Conservation (phyloP, 2,329 filamentous ascomycete species). For the Xylaria sp. region DNA sequence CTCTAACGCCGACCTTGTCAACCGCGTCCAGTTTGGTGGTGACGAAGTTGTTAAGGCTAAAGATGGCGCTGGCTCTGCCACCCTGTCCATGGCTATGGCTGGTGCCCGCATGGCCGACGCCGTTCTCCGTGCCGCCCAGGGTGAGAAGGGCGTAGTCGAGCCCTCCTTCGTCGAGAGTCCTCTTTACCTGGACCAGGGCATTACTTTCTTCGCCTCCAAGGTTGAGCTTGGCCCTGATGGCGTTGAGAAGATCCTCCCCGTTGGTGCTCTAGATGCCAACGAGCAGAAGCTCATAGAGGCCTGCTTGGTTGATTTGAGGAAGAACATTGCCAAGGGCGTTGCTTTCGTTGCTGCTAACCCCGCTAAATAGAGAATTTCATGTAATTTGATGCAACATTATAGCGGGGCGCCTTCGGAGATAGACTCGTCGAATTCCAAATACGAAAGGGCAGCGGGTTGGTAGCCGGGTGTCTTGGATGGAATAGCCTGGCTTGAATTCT, state of each 20-base stretch:
- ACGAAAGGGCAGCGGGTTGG: slow-evolving; percentile 25
- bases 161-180: slow-evolving; percentile 97
- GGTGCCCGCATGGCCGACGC: slow-evolving; percentile 87
- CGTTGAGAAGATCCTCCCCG: slow-evolving; percentile 89
- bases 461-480: slow-evolving; percentile 36
- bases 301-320: slow-evolving; percentile 84
- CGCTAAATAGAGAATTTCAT: slow-evolving; percentile 60
- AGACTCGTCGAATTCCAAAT: slow-evolving; percentile 26
- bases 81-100: slow-evolving; percentile 98
- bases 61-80: slow-evolving; percentile 96
- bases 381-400: slow-evolving; percentile 20
- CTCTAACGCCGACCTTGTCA: slow-evolving; percentile 81
- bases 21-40: slow-evolving; percentile 98
- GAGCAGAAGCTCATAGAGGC: slow-evolving; percentile 92
- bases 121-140: slow-evolving; percentile 89
- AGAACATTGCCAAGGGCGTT: slow-evolving; percentile 95
- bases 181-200: slow-evolving; percentile 97
- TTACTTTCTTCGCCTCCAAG: slow-evolving; percentile 95
- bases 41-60: slow-evolving; percentile 99
- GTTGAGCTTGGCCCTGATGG: slow-evolving; percentile 97
- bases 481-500: slow-evolving; percentile 26
- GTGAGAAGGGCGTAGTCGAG: slow-evolving; percentile 95
- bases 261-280: slow-evolving; percentile 84
- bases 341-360: slow-evolving; percentile 69
- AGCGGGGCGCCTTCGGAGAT: slow-evolving; percentile 30